phyloP scores from a whole-genome alignment of 1,284 basidiomycete genomes.

The Sanguinoderma infundibulare region DNA sequence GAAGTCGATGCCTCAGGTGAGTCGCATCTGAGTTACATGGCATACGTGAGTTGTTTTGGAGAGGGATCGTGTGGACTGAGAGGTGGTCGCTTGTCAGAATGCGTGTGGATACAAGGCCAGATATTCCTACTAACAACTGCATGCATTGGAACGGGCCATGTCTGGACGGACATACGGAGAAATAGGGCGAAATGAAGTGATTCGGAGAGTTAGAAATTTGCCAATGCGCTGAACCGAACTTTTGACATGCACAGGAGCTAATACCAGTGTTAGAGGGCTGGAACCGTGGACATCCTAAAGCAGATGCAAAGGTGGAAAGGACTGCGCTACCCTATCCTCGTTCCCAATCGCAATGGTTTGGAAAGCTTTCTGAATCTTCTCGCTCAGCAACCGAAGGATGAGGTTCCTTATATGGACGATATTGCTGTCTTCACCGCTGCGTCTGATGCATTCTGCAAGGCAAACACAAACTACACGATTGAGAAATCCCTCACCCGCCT shows the following conservation, averaged over 20 bases:
- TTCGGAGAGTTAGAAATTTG: too few relatives aligned
- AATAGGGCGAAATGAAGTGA: too few relatives aligned
- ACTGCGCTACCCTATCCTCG: slow-evolving; percentile 82
- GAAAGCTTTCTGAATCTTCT: slow-evolving; percentile 67
- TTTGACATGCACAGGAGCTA: too few relatives aligned
- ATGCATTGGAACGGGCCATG: too few relatives aligned
- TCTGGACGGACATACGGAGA: too few relatives aligned
- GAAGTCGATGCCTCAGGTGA: slow-evolving; percentile 90
- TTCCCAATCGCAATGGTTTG: slow-evolving; percentile 85
- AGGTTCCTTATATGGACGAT: slow-evolving; percentile 69
- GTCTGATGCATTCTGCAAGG: slow-evolving; percentile 84
- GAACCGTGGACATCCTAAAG: slow-evolving; percentile 75
- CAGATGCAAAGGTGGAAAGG: slow-evolving; percentile 55
- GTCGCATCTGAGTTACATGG: too few relatives aligned
- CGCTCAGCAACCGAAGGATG: slow-evolving; percentile 38
- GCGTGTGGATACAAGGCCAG: too few relatives aligned
- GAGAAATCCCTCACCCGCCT: slow-evolving; percentile 75
- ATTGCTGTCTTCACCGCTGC: slow-evolving; percentile 92
- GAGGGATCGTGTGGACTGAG: too few relatives aligned
- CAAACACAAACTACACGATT: slow-evolving; percentile 85
- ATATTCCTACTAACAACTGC: too few relatives aligned
- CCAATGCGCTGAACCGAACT: too few relatives aligned
- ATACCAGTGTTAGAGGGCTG: slow-evolving; percentile 73
- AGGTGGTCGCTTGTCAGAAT: too few relatives aligned
- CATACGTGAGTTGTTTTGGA: too few relatives aligned